Conservation (phyloP, 768 basidiomycete species). For the Leccinum truebloodii region DNA sequence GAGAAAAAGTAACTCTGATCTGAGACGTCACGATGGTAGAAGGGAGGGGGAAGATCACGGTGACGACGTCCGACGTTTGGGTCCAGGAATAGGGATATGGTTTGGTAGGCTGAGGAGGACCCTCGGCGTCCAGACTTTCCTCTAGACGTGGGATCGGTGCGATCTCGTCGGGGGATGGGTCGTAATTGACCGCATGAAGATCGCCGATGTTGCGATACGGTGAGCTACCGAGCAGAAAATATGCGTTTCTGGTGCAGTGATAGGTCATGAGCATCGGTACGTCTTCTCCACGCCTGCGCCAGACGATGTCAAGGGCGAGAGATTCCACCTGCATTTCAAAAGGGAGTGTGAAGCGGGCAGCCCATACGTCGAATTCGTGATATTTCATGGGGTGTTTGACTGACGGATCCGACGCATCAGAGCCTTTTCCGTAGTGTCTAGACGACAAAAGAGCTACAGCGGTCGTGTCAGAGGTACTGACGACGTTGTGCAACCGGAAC, state of each 20-base stretch:
- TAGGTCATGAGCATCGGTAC: constrained; percentile 65
- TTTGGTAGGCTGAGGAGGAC: constrained; percentile 39
- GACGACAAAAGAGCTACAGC: constrained; percentile 61
- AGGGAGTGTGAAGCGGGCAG: constrained; percentile 50
- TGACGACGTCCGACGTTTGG: constrained; percentile 81
- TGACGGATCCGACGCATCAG: constrained; percentile 19
- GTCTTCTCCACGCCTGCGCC: constrained; percentile 68
- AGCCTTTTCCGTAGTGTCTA: constrained; percentile 41
- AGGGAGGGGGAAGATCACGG: constrained; percentile 83
- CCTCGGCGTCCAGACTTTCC: constrained; percentile 51
- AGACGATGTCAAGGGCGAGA: constrained; percentile 53
- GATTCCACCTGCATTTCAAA: constrained; percentile 34
- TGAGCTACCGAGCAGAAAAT: constrained; percentile 61
- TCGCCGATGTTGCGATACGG: constrained; percentile 47
- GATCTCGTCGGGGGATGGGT: constrained; percentile 65
- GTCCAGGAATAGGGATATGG: constrained; percentile 93
- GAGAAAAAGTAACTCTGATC: constrained; percentile 69
- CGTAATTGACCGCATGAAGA: constrained; percentile 40
- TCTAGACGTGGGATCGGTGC: constrained; percentile 65
- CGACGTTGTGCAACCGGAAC: constrained; percentile 42
- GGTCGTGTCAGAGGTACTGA: constrained; percentile 35
- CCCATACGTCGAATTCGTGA: constrained; percentile 67
- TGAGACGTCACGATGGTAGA: constrained; percentile 58
- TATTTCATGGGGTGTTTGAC: constrained; percentile 27
- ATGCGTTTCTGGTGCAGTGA: constrained; percentile 43